Conservation (phyloP, 345 rosid genomes). For the Eutrema japonicum region DNA sequence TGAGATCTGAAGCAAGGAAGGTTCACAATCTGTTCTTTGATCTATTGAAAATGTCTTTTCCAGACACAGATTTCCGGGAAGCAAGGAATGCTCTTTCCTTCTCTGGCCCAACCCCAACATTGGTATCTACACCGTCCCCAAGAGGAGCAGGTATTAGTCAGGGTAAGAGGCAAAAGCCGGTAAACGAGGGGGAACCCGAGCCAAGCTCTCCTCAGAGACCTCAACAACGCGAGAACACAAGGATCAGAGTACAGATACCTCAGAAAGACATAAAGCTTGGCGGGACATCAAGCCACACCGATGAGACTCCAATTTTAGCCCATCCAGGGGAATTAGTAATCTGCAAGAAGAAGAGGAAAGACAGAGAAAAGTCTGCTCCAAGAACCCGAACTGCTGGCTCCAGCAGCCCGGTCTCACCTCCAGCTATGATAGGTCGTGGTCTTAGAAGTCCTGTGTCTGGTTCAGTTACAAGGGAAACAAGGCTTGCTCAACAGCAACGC, state of each 20-base stretch:
- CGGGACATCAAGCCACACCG: conserved; percentile 50
- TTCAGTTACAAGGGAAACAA: conserved; percentile 59
- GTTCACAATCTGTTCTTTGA: conserved; percentile 98
- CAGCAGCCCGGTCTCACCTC: conserved; percentile 81
- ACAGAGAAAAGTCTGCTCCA: conserved; percentile 73
- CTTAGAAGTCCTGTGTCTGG: conserved; percentile 61
- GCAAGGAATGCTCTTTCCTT: conserved; percentile 77
- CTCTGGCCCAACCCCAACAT: conserved; percentile 55
- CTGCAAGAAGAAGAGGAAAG: conserved; percentile 99
- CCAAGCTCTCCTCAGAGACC: conserved; percentile 59
- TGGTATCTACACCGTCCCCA: conserved; percentile 57
- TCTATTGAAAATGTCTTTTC: conserved; percentile 87
- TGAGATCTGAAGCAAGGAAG: conserved; percentile 91
- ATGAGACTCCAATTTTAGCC: conserved; percentile 65
- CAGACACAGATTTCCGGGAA: conserved; percentile 86
- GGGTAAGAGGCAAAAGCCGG: conserved; percentile 65
- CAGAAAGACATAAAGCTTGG: conserved; percentile 69
- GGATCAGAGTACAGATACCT: conserved; percentile 69
- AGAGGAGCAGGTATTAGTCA: conserved; percentile 56
- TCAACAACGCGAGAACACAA: conserved; percentile 65
- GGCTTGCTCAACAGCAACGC: conserved; percentile 69
- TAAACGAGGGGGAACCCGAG: conserved; percentile 66
- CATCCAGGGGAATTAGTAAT: conserved; percentile 96
- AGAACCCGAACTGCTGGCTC: conserved; percentile 71
- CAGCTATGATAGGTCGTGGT: conserved; percentile 58